Base-by-base conservation (phyloP, 108 stramenopile genomes). In the Cylindrotheca closterium region DNA sequence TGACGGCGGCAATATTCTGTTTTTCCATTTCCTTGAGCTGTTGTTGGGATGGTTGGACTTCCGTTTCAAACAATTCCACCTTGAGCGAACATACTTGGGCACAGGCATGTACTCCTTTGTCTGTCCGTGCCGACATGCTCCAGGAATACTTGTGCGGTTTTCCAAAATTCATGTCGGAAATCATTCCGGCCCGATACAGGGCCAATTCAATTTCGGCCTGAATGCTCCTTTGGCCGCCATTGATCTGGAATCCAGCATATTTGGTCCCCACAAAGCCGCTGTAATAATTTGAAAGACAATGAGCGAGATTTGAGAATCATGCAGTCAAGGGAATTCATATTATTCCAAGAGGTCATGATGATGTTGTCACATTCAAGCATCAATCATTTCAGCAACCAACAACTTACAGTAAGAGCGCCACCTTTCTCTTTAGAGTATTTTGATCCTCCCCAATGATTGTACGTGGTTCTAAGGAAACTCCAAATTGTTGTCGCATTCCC, bases 41-140 rank as follows among this genome's bases (percentile, higher is more conserved):
- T n/a, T n/a, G n/a, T n/a, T n/a, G n/a, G n/a, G n/a, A n/a, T n/a
- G n/a, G n/a, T 42, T 42, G 7, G 21, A 50, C 50, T 5, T 51
- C 50, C 32, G 50, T 33, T 18, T 73, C 78, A 37, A 57, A 37
- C 22, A 53, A 64, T 53, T 83, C 77, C 29, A 96, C 62, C 63
- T 96, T 93, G 80, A 84, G 67, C 1, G 84, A 80, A 62, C 89
- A 88, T 7, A 97, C 93, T 71, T 98, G 95, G 0, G 95, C 96
- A 55, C 88, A 89, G 10, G 99, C 98, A 65, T 95, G 85, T 2
- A 86, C 85, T 28, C 74, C 97, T 70, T 97, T 98, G 73, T 99
- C 99, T 18, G 99, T 99, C 31, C 99, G 87, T 17, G 94, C 98
- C 3, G 96, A 86, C 23, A 88, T 91, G 27, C 88, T 84, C 97